Conservation (phyloP, 768 basidiomycete genomes). For the Mycena metata region DNA sequence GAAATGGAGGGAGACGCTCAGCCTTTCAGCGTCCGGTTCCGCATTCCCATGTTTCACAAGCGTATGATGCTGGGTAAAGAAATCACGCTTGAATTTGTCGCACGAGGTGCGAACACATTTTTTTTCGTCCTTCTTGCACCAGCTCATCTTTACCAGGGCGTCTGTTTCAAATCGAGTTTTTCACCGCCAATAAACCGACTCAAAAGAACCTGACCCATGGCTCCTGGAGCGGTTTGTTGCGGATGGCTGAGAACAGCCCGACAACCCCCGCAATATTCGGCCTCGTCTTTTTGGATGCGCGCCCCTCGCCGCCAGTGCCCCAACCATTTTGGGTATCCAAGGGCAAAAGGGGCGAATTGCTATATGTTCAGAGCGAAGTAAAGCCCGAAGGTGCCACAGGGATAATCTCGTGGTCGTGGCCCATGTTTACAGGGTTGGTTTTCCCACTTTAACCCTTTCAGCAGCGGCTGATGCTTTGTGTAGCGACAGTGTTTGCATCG, state of each 20-base stretch:
- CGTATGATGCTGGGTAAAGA: constrained; percentile 14
- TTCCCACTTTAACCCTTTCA: not conserved
- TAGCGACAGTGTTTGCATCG: constrained; percentile 19
- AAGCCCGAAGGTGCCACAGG: not conserved
- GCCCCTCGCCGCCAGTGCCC: not conserved
- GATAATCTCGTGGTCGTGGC: constrained; percentile 5
- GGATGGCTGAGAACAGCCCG: constrained; percentile 5
- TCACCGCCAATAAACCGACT: constrained; percentile 11
- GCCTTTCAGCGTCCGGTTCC: constrained; percentile 28
- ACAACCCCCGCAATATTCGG: constrained; percentile 9
- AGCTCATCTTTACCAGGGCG: not conserved
- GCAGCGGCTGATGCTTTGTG: not conserved
- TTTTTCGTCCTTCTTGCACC: not conserved
- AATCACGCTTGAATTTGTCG: constrained; percentile 26
- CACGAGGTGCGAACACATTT: constrained; percentile 7
- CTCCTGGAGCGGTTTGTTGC: constrained; percentile 4
- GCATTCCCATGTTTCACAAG: constrained; percentile 24
- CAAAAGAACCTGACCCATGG: constrained; percentile 8
- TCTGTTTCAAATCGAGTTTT: constrained; percentile 19
- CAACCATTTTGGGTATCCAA: not conserved
- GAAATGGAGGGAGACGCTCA: constrained; percentile 6
- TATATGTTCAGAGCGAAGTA: not conserved
- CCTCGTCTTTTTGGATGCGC: constrained; percentile 7
- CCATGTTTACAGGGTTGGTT: constrained; percentile 5
- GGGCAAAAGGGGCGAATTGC: not conserved